Evolutionary conservation across 176 grass and related monocot species (phyloP), one percentile per base, ranked within the genome.

Genomic region (Chrysopogon serrulatus): DNA sequence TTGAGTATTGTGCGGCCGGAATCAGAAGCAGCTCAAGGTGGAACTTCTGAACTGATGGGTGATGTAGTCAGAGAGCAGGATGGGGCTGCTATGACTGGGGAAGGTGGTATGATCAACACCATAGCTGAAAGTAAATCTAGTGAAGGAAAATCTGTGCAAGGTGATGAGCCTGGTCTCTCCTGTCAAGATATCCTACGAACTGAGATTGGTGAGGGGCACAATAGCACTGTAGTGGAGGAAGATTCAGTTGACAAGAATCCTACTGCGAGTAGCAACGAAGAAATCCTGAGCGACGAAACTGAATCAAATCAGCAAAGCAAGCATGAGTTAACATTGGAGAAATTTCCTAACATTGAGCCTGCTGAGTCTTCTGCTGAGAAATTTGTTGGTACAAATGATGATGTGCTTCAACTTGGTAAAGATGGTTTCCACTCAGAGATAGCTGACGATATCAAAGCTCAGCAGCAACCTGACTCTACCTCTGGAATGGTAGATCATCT

Each of bases 391-490:
- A 23, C 56, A 45, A 45, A 66, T 45, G 72, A 66, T 54, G 75
- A 67, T 18, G 35, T 74, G 43, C 53, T 54, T 44, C 16, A 73
- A 84, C 35, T 28, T 88, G 57, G 7, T 54, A 45, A 35, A 23
- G 57, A 21, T 35, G 35, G 21, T 82, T 74, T 37, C 70, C 43
- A 81, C 42, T 71, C 62, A 16, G 44, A 76, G 11, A 24, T 66
- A 49, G 14, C 35, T 44, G 73, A 23, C 14, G 75, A 10, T 74
- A 68, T 40, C 27, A 71, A 84, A 72, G 41, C 62, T 68, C 79
- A 42, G 62, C 71, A 76, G 36, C n/a, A 81, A 49, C 77, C 51
- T 51, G 83, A 82, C 71, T 67, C 28, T 68, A 62, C 66, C 74
- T 76, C 68, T 86, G 76, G 73, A 69, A 35, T 60, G 53, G 62